Conservation (phyloP, 495 filamentous ascomycete species). For the Xylaria acuta region DNA sequence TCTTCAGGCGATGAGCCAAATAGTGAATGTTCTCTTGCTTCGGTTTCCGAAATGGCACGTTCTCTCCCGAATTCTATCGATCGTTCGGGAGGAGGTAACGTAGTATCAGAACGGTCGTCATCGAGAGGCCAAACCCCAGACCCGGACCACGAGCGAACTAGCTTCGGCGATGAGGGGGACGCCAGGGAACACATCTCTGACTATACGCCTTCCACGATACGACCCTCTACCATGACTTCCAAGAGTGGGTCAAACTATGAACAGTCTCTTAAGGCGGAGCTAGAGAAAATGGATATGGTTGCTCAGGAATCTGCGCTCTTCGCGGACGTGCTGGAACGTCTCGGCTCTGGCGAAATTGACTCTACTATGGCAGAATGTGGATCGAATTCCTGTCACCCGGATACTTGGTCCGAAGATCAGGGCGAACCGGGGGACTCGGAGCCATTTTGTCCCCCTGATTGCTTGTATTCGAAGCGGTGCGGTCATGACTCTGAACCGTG, state of each 20-base stretch:
- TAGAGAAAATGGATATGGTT: background rate
- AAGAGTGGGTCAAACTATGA: background rate
- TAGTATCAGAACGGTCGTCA: background rate
- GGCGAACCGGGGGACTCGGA: slow-evolving; percentile 39
- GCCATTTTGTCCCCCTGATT: slow-evolving; percentile 34
- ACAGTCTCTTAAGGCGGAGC: background rate
- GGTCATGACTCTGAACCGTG: background rate
- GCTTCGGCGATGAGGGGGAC: background rate
- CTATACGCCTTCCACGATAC: background rate
- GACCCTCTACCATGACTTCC: background rate
- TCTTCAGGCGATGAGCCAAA: background rate
- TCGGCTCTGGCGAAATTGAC: background rate
- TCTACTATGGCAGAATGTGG: background rate
- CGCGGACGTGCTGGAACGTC: background rate
- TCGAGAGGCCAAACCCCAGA: slow-evolving; percentile 2
- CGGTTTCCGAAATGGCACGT: background rate
- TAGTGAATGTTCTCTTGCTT: background rate
- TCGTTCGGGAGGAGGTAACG: background rate
- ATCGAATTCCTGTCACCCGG: slow-evolving; percentile 30
- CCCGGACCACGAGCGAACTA: background rate
- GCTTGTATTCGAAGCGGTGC: background rate
- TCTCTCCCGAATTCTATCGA: too few relatives aligned
- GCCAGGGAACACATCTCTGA: background rate
- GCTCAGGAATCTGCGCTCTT: background rate
- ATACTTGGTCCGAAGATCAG: slow-evolving; percentile 33